A percentile compares a stretch with the other conserved stretches of the same genome.
Evolutionary conservation across 1,284 basidiomycete species (phyloP).

Genomic region (Xerocomus nothofagi): DNA sequence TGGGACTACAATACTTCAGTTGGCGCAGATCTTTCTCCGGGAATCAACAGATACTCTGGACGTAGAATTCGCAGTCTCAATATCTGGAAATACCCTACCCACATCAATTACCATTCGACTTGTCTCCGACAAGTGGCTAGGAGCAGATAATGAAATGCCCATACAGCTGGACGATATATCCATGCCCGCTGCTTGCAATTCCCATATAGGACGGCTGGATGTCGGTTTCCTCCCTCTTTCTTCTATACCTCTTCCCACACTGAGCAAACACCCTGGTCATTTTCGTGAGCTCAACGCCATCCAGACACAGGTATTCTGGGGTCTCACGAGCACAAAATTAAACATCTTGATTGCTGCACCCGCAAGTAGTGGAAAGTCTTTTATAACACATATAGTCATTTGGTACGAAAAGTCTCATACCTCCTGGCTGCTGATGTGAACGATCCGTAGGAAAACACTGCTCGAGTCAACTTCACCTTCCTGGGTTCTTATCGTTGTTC

Average conservation of each 20-base stretch:
- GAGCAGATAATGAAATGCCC: slow-evolving; percentile 75
- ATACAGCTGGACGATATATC: slow-evolving; percentile 69
- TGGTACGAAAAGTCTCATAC: slow-evolving; percentile 52
- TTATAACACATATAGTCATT: slow-evolving; percentile 66
- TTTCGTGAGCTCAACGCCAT: slow-evolving; percentile 76
- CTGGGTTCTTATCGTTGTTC: slow-evolving; percentile 60
- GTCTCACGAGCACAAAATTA: slow-evolving; percentile 65
- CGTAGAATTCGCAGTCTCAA: slow-evolving; percentile 81
- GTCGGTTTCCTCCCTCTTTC: slow-evolving; percentile 76
- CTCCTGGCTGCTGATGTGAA: slow-evolving; percentile 14
- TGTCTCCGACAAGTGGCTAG: slow-evolving; percentile 93
- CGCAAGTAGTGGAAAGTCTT: slow-evolving; percentile 80
- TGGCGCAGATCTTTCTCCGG: slow-evolving; percentile 71
- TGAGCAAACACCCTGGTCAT: slow-evolving; percentile 48
- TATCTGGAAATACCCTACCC: slow-evolving; percentile 57
- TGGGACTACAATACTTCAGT: slow-evolving; percentile 81
- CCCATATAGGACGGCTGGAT: slow-evolving; percentile 73
- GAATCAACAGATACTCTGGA: slow-evolving; percentile 60
- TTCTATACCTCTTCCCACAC: slow-evolving; percentile 48
- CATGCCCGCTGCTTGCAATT: slow-evolving; percentile 72
- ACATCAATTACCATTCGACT: slow-evolving; percentile 72
- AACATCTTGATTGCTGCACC: slow-evolving; percentile 86
- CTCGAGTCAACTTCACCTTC: slow-evolving; percentile 36
- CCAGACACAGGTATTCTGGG: slow-evolving; percentile 92
- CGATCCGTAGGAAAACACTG: slow-evolving; percentile 48